Conservation (phyloP, 495 filamentous ascomycete species). For the Penicillium coprophilum region DNA sequence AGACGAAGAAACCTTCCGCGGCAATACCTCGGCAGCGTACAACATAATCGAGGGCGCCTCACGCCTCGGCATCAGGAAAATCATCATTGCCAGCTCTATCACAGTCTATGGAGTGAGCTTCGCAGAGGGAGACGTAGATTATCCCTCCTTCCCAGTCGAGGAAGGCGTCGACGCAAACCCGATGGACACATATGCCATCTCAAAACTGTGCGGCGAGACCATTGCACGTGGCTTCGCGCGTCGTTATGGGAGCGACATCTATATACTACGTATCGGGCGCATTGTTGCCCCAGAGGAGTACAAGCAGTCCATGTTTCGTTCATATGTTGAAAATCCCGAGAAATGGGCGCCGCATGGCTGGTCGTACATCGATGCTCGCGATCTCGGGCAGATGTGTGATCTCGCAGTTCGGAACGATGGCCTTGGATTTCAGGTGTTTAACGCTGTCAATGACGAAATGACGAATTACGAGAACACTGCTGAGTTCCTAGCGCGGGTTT, state of each 20-base stretch:
- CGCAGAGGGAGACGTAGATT: slow-evolving; percentile 56
- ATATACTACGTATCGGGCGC: slow-evolving; percentile 57
- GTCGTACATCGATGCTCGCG: slow-evolving; percentile 60
- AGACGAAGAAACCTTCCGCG: slow-evolving; percentile 58
- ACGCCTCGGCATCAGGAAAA: slow-evolving; percentile 59
- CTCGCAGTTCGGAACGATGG: slow-evolving; percentile 28
- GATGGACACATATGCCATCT: slow-evolving; percentile 59
- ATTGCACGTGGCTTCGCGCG: slow-evolving; percentile 55
- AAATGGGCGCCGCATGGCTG: slow-evolving; percentile 56
- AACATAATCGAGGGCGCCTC: slow-evolving; percentile 63
- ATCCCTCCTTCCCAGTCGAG: slow-evolving; percentile 55
- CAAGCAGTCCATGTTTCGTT: slow-evolving; percentile 44
- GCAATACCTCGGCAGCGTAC: slow-evolving; percentile 53
- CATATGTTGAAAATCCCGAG: slow-evolving; percentile 48
- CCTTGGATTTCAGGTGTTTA: slow-evolving; percentile 59
- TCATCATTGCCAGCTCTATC: slow-evolving; percentile 57
- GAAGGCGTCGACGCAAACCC: slow-evolving; percentile 55
- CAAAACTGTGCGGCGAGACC: slow-evolving; percentile 58
- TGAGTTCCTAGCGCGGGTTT: slow-evolving; percentile 49
- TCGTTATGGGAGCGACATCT: slow-evolving; percentile 56
- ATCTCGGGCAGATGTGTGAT: slow-evolving; percentile 49
- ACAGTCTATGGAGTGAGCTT: slow-evolving; percentile 61
- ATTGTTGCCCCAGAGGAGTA: slow-evolving; percentile 63
- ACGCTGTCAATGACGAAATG: slow-evolving; percentile 58
- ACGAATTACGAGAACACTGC: slow-evolving; percentile 41